phyloP scores from a whole-genome alignment of 1,139 yeast genomes.

The Scheffersomyces stambukii region DNA sequence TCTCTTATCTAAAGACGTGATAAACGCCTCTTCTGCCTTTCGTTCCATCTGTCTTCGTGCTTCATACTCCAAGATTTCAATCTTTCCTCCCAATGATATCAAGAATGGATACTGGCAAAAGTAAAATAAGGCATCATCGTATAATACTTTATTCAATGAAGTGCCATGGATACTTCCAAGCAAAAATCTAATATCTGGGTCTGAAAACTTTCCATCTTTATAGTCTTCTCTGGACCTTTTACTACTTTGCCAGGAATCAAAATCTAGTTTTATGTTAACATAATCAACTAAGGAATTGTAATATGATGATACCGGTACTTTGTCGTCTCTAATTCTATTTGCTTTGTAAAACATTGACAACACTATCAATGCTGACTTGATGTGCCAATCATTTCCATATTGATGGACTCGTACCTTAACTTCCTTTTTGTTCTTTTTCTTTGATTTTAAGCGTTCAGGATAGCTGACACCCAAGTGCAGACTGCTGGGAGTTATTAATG shows the following conservation, averaged over 20 bases:
- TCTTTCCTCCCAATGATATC: slow-evolving; percentile 77
- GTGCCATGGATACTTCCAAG: slow-evolving; percentile 47
- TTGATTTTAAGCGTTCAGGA: slow-evolving; percentile 11
- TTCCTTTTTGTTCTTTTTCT: slow-evolving; percentile 21
- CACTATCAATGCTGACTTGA: slow-evolving; percentile 60
- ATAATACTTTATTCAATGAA: slow-evolving; percentile 15
- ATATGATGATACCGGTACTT: slow-evolving; percentile 50
- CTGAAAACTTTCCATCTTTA: slow-evolving; percentile 7
- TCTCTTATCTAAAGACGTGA: slow-evolving; percentile 63
- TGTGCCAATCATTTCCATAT: slow-evolving; percentile 81
- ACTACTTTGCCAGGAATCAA: slow-evolving; percentile 71
- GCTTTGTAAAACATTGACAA: slow-evolving; percentile 54
- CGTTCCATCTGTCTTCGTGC: slow-evolving; percentile 80
- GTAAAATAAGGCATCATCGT: slow-evolving; percentile 35
- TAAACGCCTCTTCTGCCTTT: slow-evolving; percentile 86
- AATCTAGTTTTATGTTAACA: slow-evolving; percentile 72
- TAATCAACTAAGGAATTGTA: slow-evolving; percentile 82
- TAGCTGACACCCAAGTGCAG: slow-evolving; percentile 7
- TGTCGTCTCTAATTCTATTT: slow-evolving; percentile 35
- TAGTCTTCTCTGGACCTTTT: slow-evolving; percentile 10
- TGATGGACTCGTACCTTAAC: slow-evolving; percentile 52
- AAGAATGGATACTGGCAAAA: slow-evolving; percentile 85
- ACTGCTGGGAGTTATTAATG: slow-evolving; percentile 8
- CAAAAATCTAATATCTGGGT: slow-evolving; percentile 35
- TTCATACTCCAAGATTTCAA: slow-evolving; percentile 75